These are phyloP conservation scores for Pichia eremophila DNA, from an alignment of 805 yeast species.

Conservation along the genomic window DNA sequence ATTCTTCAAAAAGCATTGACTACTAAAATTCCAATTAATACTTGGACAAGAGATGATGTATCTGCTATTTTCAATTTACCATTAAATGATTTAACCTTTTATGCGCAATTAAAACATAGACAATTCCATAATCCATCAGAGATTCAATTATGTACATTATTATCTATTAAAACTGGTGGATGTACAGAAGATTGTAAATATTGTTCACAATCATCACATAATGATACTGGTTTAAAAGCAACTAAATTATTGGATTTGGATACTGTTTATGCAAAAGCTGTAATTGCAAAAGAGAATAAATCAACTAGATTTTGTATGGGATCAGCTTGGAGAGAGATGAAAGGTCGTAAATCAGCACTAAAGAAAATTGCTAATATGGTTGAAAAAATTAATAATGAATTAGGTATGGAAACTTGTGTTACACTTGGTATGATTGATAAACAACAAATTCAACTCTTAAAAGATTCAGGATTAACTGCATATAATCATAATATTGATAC, in stretches of 20 bases:
- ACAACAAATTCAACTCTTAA: slow-evolving; percentile 50
- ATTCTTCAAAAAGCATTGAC: slow-evolving; percentile 20
- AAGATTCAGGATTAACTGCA: slow-evolving; percentile 69
- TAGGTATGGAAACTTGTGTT: slow-evolving; percentile 72
- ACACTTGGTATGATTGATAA: slow-evolving; percentile 69
- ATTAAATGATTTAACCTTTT: slow-evolving; percentile 47
- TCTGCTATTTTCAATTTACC: slow-evolving; percentile 57
- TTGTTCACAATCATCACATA: slow-evolving; percentile 66
- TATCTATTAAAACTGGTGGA: slow-evolving; percentile 72
- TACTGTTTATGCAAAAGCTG: slow-evolving; percentile 55
- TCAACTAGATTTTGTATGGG: slow-evolving; percentile 78
- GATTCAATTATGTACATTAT: slow-evolving; percentile 66
- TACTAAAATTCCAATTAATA: slow-evolving; percentile 22
- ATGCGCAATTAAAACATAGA: slow-evolving; percentile 59
- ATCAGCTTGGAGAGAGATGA: slow-evolving; percentile 84
- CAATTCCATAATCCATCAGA: slow-evolving; percentile 57
- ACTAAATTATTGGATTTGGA: slow-evolving; percentile 53
- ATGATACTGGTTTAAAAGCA: slow-evolving; percentile 65
- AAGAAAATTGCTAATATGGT: slow-evolving; percentile 60
- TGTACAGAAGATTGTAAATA: slow-evolving; percentile 77
- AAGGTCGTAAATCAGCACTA: slow-evolving; percentile 61
- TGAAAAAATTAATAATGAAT: slow-evolving; percentile 41
- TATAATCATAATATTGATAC: slow-evolving; percentile 78
- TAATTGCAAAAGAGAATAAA: slow-evolving; percentile 57
- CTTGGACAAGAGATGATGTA: slow-evolving; percentile 58